Evolutionary conservation across 2,329 filamentous ascomycete genomes (phyloP).

Genomic region (Aurifilum marmelostoma): DNA sequence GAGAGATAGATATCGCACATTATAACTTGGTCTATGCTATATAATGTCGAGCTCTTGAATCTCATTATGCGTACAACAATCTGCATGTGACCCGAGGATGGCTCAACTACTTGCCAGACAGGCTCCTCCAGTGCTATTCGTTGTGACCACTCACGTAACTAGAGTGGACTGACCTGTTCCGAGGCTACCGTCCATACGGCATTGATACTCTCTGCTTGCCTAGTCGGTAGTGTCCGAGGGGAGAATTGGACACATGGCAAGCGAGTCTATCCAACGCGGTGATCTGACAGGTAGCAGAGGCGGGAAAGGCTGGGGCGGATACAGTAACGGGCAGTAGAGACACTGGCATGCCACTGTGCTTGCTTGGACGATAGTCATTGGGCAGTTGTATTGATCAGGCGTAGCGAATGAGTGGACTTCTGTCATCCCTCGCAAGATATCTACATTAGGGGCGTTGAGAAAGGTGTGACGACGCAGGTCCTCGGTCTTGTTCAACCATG

Average conservation of each 20-base stretch:
- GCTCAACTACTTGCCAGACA: background rate
- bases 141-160: too few relatives aligned
- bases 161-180: too few relatives aligned
- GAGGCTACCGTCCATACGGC: background rate
- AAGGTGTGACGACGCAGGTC: background rate
- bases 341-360: background rate
- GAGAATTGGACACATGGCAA: background rate
- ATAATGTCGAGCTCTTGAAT: background rate
- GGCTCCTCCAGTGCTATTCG: background rate
- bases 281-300: background rate
- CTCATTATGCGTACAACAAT: background rate
- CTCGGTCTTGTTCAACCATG: background rate
- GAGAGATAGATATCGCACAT: background rate
- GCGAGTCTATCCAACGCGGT: background rate
- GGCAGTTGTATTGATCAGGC: constrained; percentile 14
- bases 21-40: background rate
- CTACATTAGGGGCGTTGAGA: background rate
- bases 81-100: background rate
- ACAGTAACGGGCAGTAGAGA: too few relatives aligned
- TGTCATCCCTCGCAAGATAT: constrained; percentile 5
- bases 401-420: background rate
- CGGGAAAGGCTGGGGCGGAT: too few relatives aligned
- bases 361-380: background rate
- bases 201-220: background rate
- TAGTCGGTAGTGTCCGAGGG: background rate